Evolutionary conservation across 257 asterid species (phyloP).

Genomic region (Solanum chmielewskii): DNA sequence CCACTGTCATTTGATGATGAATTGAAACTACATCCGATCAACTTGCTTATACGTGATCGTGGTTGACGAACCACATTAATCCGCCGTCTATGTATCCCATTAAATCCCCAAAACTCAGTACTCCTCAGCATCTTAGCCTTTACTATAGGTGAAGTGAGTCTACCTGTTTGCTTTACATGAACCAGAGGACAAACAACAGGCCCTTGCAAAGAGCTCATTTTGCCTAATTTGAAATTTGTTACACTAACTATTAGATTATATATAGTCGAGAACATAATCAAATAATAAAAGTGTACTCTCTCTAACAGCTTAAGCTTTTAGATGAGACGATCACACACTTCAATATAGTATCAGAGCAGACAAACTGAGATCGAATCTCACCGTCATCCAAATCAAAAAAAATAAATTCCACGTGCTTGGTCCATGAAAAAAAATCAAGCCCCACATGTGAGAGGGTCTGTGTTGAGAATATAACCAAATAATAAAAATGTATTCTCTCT

Average conservation of each 20-base stretch:
- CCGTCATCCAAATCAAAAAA: no score
- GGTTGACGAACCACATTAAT: conserved; percentile 9
- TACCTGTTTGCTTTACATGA: conserved; percentile 42
- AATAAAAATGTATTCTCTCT: no score
- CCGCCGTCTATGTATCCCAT: conserved; percentile 11
- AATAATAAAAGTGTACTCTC: no score
- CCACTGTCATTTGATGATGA: conserved; percentile 88
- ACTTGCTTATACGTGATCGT: conserved; percentile 15
- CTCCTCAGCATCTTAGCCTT: conserved; percentile 38
- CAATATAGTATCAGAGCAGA: no score
- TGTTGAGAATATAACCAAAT: no score
- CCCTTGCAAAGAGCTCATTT: conserved; percentile 13
- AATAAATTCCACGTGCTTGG: no score
- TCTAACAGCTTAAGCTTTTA: no score
- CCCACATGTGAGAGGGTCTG: no score
- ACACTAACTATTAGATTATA: not conserved
- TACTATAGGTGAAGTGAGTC: conserved; percentile 22
- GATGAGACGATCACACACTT: no score
- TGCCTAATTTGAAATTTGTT: not conserved
- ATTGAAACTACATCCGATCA: conserved; percentile 50
- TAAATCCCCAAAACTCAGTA: conserved; percentile 37
- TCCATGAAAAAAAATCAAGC: no score
- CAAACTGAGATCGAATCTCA: no score
- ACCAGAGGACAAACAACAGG: conserved; percentile 63
- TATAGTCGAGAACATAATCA: no score